These are phyloP conservation scores for Phytophthora nicotianae DNA, from an alignment of 352 stramenopile genomes.

Conservation along the genomic window DNA sequence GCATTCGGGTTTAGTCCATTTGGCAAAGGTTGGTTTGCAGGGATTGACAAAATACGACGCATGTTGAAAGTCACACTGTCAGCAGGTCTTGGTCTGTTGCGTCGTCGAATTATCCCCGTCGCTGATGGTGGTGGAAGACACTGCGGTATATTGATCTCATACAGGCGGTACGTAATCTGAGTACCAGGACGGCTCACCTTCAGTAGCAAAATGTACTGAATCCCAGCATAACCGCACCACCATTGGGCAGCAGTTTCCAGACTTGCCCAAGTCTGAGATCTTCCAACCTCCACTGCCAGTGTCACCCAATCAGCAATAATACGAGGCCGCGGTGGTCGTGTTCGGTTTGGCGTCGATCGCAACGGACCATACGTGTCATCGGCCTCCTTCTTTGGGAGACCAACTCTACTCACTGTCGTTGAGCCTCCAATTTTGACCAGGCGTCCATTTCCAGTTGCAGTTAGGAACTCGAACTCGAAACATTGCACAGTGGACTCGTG, in stretches of 20 bases:
- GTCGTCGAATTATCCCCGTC: slow-evolving; percentile 11
- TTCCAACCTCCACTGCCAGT: slow-evolving; percentile 4
- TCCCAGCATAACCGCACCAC: slow-evolving; percentile 19
- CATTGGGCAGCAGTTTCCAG: slow-evolving; percentile 1
- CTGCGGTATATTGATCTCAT: slow-evolving; percentile 6
- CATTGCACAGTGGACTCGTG: neutral
- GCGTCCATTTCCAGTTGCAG: neutral
- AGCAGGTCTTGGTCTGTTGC: slow-evolving; percentile 2
- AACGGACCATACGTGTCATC: neutral
- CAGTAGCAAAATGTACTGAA: slow-evolving; percentile 22
- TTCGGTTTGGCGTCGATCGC: neutral
- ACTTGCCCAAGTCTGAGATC: slow-evolving; percentile 2
- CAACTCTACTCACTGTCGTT: slow-evolving; percentile 1
- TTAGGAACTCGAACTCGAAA: neutral
- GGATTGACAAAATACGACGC: slow-evolving; percentile 2
- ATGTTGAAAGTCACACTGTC: slow-evolving; percentile 19
- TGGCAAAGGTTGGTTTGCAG: slow-evolving; percentile 1
- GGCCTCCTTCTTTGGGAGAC: neutral
- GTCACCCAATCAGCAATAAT: slow-evolving; percentile 9
- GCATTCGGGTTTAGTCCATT: neutral
- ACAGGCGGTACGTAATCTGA: slow-evolving; percentile 12
- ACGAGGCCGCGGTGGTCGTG: slow-evolving; percentile 5
- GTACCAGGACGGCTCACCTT: slow-evolving; percentile 5
- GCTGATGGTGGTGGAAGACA: slow-evolving; percentile 5
- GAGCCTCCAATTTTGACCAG: neutral